phyloP scores from a whole-genome alignment of 768 basidiomycete genomes.

The Pleurotus tuber-regium region DNA sequence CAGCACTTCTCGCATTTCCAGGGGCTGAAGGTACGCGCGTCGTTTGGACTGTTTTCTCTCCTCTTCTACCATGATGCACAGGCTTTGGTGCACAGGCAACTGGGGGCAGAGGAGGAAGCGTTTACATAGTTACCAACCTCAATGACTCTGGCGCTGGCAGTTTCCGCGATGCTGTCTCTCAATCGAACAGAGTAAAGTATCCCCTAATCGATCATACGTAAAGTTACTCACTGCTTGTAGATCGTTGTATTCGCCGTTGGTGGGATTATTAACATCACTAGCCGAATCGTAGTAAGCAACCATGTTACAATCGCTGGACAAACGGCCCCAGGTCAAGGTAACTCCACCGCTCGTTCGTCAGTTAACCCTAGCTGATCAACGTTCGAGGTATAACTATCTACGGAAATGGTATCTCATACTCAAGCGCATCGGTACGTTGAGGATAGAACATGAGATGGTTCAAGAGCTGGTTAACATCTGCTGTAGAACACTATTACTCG shows the following conservation, averaged over 20 bases:
- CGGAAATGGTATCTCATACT: slow-evolving; percentile 32
- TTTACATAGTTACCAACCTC: slow-evolving; percentile 32
- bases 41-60: background rate
- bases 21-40: slow-evolving; percentile 27
- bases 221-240: slow-evolving; percentile 12
- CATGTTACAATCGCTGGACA: slow-evolving; percentile 32
- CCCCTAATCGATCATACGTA: background rate
- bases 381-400: slow-evolving; percentile 29
- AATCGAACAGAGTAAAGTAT: slow-evolving; percentile 23
- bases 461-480: background rate
- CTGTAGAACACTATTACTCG: slow-evolving; percentile 25
- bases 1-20: slow-evolving; percentile 29
- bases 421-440: slow-evolving; percentile 17
- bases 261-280: slow-evolving; percentile 29
- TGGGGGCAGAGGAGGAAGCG: slow-evolving; percentile 29
- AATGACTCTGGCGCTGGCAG: slow-evolving; percentile 33
- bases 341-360: background rate
- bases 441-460: background rate
- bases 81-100: slow-evolving; percentile 32
- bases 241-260: slow-evolving; percentile 33
- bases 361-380: background rate
- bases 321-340: slow-evolving; percentile 33
- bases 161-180: slow-evolving; percentile 32
- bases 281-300: slow-evolving; percentile 28
- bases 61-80: slow-evolving; percentile 3